These are phyloP conservation scores for Lecanicillium sp. DNA, from an alignment of 2,329 filamentous ascomycete genomes.

Conservation along the genomic window DNA sequence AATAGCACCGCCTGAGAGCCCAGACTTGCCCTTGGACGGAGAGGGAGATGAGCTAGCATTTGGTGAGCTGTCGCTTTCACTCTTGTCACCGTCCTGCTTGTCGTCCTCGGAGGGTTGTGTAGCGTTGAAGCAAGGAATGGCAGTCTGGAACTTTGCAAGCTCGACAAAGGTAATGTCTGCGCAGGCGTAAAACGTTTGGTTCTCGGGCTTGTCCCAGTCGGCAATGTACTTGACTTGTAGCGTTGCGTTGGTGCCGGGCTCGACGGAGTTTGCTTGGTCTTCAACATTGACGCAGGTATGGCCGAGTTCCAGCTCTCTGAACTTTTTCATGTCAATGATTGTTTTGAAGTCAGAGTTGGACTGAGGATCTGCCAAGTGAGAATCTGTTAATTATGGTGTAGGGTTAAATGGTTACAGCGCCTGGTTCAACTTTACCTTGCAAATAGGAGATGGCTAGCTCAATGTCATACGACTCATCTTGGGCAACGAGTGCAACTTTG, in stretches of 20 bases:
- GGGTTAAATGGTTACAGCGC: background rate
- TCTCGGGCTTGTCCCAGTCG: constrained; percentile 31
- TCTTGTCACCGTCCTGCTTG: constrained; percentile 13
- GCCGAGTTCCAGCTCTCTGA: constrained; percentile 32
- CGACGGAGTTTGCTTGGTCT: constrained; percentile 23
- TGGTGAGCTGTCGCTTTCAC: constrained; percentile 2
- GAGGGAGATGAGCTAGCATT: constrained; percentile 7
- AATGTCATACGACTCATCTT: constrained; percentile 47
- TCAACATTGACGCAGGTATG: constrained; percentile 35
- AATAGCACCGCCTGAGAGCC: constrained; percentile 59
- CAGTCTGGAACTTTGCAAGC: constrained; percentile 21
- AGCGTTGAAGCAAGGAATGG: constrained; percentile 35
- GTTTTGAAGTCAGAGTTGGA: constrained; percentile 31
- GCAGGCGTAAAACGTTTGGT: constrained; percentile 40
- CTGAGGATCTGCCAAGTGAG: constrained; percentile 25
- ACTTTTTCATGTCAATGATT: constrained; percentile 24
- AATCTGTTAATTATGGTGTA: background rate
- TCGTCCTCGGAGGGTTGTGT: constrained; percentile 21
- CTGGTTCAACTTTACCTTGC: constrained; percentile 28
- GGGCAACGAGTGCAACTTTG: constrained; percentile 44
- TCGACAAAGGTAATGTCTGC: constrained; percentile 37
- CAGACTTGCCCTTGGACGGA: constrained; percentile 16
- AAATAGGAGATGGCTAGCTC: constrained; percentile 45
- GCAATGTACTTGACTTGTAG: constrained; percentile 40
- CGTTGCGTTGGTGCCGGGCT: constrained; percentile 36